A percentile compares a stretch with the other conserved stretches of the same genome.
Evolutionary conservation across 2,329 filamentous ascomycete species (phyloP).

Genomic region (Phaeoacremonium minimum): DNA sequence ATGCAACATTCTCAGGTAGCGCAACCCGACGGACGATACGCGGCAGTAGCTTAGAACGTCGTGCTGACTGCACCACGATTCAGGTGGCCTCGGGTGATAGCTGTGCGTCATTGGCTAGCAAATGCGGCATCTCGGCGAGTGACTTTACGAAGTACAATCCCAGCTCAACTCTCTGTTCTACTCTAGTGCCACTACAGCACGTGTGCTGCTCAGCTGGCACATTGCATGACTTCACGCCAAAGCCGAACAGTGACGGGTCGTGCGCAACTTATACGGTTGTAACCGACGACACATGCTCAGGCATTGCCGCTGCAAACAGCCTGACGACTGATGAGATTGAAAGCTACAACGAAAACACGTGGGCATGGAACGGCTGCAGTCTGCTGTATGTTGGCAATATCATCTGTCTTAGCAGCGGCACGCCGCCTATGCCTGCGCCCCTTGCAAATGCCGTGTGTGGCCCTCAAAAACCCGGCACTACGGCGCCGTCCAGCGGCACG

Average conservation of each 20-base stretch:
- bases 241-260: constrained; percentile 23
- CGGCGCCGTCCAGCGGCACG: constrained; percentile 1
- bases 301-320: constrained; percentile 23
- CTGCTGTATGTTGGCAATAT: constrained; percentile 16
- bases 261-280: constrained; percentile 26
- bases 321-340: constrained; percentile 32
- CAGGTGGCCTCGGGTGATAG: too few species aligned
- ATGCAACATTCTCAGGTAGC: too few species aligned
- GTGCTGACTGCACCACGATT: too few species aligned
- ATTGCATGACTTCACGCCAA: constrained; percentile 23
- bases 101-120: too few species aligned
- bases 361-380: constrained; percentile 29
- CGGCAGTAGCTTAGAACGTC: too few species aligned
- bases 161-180: constrained; percentile 10
- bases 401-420: constrained; percentile 30
- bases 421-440: constrained; percentile 27
- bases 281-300: constrained; percentile 24
- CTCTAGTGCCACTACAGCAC: constrained; percentile 15
- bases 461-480: constrained; percentile 7
- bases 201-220: constrained; percentile 26
- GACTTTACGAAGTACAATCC: constrained; percentile 14
- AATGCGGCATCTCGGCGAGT: constrained; percentile 12
- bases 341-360: constrained; percentile 30
- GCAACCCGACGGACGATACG: too few species aligned
- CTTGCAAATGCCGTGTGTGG: constrained; percentile 30